Conservation (phyloP, 164 flowering plant genomes). For the Buxus sempervirens region DNA sequence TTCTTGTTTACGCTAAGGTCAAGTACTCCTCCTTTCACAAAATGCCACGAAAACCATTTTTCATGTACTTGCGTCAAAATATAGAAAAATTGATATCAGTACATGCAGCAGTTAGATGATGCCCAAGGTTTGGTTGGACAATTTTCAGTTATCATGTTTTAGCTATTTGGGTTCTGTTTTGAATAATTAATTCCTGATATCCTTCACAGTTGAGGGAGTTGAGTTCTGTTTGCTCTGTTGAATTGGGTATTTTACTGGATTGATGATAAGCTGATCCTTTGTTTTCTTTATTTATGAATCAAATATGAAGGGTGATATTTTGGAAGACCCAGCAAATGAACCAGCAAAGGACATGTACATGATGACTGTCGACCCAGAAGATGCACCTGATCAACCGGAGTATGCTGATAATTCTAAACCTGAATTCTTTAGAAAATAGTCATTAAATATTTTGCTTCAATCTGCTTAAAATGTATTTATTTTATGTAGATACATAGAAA, state of each 20-base stretch:
- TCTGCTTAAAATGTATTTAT: not conserved
- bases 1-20: too few relatives aligned
- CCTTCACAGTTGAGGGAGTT: not conserved
- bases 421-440: not conserved
- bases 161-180: not conserved
- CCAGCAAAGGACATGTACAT: constrained; percentile 90
- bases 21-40: too few relatives aligned
- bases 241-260: not conserved
- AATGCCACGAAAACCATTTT: too few relatives aligned
- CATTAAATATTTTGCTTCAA: not conserved
- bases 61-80: too few relatives aligned
- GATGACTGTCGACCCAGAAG: constrained; percentile 81
- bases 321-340: constrained; percentile 94
- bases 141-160: not conserved
- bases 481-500: constrained; percentile 57
- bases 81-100: too few relatives aligned
- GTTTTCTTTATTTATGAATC: constrained; percentile 4
- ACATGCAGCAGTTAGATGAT: too few relatives aligned
- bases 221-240: not conserved
- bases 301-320: constrained; percentile 73
- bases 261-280: not conserved
- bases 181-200: not conserved
- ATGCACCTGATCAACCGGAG: constrained; percentile 85
- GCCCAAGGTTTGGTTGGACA: too few relatives aligned
- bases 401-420: constrained; percentile 25